Percentiles rank a stretch among this genome's conserved stretches.
These are phyloP conservation scores for Thermochaetoides thermophila DNA, from an alignment of 495 filamentous ascomycete genomes.

Conservation along the genomic window DNA sequence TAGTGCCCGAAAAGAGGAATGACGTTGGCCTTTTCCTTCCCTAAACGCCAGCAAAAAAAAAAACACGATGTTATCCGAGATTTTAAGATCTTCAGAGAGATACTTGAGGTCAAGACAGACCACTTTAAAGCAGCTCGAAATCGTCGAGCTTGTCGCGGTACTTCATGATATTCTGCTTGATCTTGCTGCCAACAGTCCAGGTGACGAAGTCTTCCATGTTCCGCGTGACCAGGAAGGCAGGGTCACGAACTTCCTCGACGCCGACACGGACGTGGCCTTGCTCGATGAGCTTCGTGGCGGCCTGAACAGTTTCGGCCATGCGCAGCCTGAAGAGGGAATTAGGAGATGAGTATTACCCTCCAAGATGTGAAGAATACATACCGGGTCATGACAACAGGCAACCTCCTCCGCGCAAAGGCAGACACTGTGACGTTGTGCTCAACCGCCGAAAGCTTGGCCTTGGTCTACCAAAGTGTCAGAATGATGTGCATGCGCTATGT, in stretches of 20 bases:
- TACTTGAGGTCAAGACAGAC: neutral
- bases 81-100: too few relatives aligned
- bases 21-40: neutral
- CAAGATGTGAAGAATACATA: too few relatives aligned
- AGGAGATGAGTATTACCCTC: too few relatives aligned
- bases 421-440: constrained; percentile 78
- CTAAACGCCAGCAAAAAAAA: too few relatives aligned
- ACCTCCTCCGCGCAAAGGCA: constrained; percentile 61
- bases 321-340: too few relatives aligned
- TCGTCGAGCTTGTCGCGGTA: constrained; percentile 94
- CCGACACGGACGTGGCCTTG: constrained; percentile 93
- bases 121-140: constrained; percentile 65
- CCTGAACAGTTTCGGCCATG: constrained; percentile 80
- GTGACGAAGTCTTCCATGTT: constrained; percentile 96
- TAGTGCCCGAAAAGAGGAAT: too few relatives aligned
- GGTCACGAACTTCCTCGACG: constrained; percentile 78
- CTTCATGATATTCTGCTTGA: constrained; percentile 83
- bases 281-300: constrained; percentile 75
- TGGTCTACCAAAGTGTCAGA: constrained; percentile 27
- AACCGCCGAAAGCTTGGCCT: constrained; percentile 62
- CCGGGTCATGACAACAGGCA: constrained; percentile 63
- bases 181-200: constrained; percentile 93
- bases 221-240: constrained; percentile 58
- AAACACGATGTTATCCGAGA: too few relatives aligned
- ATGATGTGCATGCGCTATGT: too few relatives aligned